A percentile compares a stretch with the other conserved stretches of the same genome.
These are phyloP conservation scores for Fusarium goolgardi DNA, from an alignment of 2,329 filamentous ascomycete genomes.

Conservation along the genomic window DNA sequence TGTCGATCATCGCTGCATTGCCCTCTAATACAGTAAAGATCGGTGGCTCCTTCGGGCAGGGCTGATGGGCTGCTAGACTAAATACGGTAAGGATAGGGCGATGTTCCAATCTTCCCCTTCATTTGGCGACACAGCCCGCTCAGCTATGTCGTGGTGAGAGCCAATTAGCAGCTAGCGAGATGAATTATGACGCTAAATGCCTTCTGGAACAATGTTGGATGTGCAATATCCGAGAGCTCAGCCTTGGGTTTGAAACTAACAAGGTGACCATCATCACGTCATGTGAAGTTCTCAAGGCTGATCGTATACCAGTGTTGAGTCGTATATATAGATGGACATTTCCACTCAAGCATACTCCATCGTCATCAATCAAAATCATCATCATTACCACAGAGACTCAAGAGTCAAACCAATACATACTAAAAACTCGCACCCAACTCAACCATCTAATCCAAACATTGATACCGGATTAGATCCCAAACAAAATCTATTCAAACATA, in stretches of 20 bases:
- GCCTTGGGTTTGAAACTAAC: not conserved
- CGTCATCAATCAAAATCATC: too few relatives aligned
- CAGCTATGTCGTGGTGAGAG: accelerated
- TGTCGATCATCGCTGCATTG: not conserved
- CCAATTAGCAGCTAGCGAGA: not conserved
- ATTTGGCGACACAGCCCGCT: not conserved
- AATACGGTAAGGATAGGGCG: not conserved
- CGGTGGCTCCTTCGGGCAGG: not conserved
- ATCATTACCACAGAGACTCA: not conserved
- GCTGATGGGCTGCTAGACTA: not conserved
- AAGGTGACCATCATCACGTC: not conserved
- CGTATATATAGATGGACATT: not conserved
- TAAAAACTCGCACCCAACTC: not conserved
- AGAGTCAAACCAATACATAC: not conserved
- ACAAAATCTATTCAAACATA: too few relatives aligned
- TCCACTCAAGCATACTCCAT: not conserved
- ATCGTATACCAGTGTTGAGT: accelerated
- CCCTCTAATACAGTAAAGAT: not conserved
- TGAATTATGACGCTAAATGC: not conserved
- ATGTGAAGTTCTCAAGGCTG: not conserved
- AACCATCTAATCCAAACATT: accelerated
- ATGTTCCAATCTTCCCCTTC: not conserved
- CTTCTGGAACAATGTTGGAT: not conserved
- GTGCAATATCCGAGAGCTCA: not conserved
- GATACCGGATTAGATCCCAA: too few relatives aligned